phyloP scores from a whole-genome alignment of 768 basidiomycete species.

The Lentinula lateritia region DNA sequence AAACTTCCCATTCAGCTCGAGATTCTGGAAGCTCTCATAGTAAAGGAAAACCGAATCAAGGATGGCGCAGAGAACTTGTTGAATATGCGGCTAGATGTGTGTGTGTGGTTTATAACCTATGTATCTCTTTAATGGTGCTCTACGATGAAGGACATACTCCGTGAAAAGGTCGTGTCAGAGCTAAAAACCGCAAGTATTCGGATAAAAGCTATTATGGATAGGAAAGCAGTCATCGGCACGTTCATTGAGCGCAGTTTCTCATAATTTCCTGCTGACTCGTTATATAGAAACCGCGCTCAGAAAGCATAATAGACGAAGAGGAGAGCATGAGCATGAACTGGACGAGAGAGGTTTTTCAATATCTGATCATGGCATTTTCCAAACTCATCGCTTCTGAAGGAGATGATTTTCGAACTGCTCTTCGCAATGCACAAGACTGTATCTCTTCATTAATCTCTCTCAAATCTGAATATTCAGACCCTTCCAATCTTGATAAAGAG shows the following conservation, averaged over 20 bases:
- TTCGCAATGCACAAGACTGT: conserved; percentile 56
- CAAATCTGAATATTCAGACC: conserved; percentile 29
- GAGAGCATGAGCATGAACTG: conserved; percentile 18
- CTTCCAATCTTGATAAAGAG: conserved; percentile 43
- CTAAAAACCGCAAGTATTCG: conserved; percentile 69
- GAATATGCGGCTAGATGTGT: conserved; percentile 54
- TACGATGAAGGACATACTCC: conserved; percentile 49
- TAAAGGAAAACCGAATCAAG: conserved; percentile 76
- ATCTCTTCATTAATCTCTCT: conserved; percentile 53
- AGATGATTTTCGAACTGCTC: conserved; percentile 71
- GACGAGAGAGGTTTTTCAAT: conserved; percentile 25
- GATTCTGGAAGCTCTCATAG: conserved; percentile 58
- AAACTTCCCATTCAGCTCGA: conserved; percentile 44
- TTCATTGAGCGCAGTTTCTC: conserved; percentile 3
- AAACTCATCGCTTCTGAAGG: conserved; percentile 9
- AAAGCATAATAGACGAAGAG: background rate
- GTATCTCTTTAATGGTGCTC: conserved; percentile 1
- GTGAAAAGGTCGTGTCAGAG: conserved; percentile 70
- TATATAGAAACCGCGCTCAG: background rate
- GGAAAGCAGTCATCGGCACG: conserved; percentile 51
- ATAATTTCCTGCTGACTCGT: background rate
- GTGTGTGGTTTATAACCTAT: conserved; percentile 16
- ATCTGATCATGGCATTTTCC: background rate
- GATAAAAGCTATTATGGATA: conserved; percentile 58
- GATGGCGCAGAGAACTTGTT: conserved; percentile 91